These are phyloP conservation scores for Solanum lignicaule DNA, from an alignment of 257 asterid species.

Conservation along the genomic window DNA sequence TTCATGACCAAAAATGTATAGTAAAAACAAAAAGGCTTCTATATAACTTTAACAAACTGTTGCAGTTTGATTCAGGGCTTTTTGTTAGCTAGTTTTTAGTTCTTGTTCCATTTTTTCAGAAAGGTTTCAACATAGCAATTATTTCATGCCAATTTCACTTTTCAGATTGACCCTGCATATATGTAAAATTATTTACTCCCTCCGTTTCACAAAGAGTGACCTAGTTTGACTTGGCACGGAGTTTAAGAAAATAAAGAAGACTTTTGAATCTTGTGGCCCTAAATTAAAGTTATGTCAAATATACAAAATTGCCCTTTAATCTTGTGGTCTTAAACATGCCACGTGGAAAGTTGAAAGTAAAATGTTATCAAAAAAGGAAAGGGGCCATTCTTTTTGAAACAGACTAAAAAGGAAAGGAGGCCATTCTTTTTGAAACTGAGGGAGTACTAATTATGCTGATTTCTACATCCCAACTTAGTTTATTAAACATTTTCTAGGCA, in stretches of 20 bases:
- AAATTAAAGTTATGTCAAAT: no score
- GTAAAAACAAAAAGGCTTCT: not conserved
- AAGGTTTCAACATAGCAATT: not conserved
- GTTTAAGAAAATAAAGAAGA: no score
- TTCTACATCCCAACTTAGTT: not conserved
- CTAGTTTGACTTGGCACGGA: no score
- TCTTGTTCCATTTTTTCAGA: not conserved
- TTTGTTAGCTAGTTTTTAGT: not conserved
- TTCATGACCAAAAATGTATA: not conserved
- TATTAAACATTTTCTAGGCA: not conserved
- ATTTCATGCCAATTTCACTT: not conserved
- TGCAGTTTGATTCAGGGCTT: not conserved
- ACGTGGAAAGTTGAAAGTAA: no score
- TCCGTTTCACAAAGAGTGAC: no score
- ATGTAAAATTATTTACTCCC: not conserved
- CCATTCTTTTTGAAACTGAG: no score
- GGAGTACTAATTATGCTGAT: not conserved
- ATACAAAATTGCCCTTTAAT: no score
- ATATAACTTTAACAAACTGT: not conserved
- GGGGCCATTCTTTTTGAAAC: no score
- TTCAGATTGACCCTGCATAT: not conserved
- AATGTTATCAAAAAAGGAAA: no score
- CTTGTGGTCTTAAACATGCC: no score
- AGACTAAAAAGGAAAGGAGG: no score
- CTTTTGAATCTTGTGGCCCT: no score